Conservation (phyloP, 257 asterid genomes). For the Lavandula angustifolia region DNA sequence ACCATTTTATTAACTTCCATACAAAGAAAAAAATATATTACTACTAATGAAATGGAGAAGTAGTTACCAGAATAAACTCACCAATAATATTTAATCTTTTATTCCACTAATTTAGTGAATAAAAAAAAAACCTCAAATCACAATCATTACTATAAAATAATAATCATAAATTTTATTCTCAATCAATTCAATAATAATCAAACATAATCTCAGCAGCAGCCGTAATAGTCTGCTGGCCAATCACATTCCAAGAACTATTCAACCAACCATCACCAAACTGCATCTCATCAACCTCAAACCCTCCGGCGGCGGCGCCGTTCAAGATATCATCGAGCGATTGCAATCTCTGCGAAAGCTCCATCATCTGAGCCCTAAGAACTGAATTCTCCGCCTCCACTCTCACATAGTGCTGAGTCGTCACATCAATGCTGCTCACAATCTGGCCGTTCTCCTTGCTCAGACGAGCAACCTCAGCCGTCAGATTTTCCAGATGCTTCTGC, state of each 20-base stretch:
- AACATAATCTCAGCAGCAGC: conserved; percentile 1
- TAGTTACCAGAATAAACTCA: too few relatives aligned
- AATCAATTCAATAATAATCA: conserved; percentile 1
- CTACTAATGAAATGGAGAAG: too few relatives aligned
- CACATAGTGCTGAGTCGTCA: conserved; percentile 48
- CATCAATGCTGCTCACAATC: conserved; percentile 38
- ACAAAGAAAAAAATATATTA: too few relatives aligned
- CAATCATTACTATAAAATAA: neutral
- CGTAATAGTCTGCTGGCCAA: neutral
- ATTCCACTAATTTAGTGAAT: neutral
- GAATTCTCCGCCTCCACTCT: conserved; percentile 77
- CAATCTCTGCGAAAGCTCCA: conserved; percentile 6
- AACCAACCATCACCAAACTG: neutral
- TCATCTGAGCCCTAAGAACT: conserved; percentile 66
- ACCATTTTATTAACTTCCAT: too few relatives aligned
- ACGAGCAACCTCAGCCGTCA: conserved; percentile 52
- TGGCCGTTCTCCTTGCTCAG: conserved; percentile 57
- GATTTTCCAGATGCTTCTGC: conserved; percentile 79
- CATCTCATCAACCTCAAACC: conserved; percentile 10
- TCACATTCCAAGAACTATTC: neutral
- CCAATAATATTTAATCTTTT: neutral
- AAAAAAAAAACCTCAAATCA: neutral
- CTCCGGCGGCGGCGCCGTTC: neutral
- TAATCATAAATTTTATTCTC: neutral
- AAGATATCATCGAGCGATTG: neutral